Evolutionary conservation across 1,284 basidiomycete species (phyloP), one percentile per base, ranked within the genome.

Genomic region (Leccinum ponderosum): DNA sequence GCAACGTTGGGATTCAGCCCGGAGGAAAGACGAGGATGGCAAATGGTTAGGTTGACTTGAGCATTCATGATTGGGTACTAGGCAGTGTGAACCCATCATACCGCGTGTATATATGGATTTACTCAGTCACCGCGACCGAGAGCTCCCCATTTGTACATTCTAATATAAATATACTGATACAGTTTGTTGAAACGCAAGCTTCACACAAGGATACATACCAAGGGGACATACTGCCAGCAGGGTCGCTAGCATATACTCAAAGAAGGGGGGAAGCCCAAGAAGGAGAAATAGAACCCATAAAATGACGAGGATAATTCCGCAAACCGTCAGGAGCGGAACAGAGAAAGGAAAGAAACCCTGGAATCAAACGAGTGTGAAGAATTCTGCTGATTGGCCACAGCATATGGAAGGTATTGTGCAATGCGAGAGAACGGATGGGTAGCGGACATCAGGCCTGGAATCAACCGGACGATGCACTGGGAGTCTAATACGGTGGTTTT

Each of bases 401-500:
- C 4, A 12, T 9, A 48, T 53, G 35, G 12, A 44, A 17, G 44
- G 12, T 37, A 55, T 61, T 52, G 55, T 20, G 37, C 29, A 39
- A 48, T 50, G 51, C 15, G 17, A 48, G 27, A 53, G 17, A 55
- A 25, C 4, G 7, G 20, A 44, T 20, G 20, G 17, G 50, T 9
- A 27, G 50, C n/a, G 3, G 5, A 9, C 20, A 11, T 22, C 22
- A 42, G 47, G n/a, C 27, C 50, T 47, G 17, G 37, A 29, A 29
- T 20, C 7, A n/a, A 17, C 25, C 27, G 6, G 12, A 27, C 6
- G n/a, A 42, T 53, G 60, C 5, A 12, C 22, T 2, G 33, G 6
- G 14, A 44, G 29, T 62, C 69, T 79, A 84, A 65, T 86, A 86
- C 1, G 82, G 82, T 9, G 82, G 82, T 17, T 76, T 80, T 73